Evolutionary conservation across 495 filamentous ascomycete genomes (phyloP), one percentile per base, ranked within the genome.

Genomic region (Penicillium antarcticum): DNA sequence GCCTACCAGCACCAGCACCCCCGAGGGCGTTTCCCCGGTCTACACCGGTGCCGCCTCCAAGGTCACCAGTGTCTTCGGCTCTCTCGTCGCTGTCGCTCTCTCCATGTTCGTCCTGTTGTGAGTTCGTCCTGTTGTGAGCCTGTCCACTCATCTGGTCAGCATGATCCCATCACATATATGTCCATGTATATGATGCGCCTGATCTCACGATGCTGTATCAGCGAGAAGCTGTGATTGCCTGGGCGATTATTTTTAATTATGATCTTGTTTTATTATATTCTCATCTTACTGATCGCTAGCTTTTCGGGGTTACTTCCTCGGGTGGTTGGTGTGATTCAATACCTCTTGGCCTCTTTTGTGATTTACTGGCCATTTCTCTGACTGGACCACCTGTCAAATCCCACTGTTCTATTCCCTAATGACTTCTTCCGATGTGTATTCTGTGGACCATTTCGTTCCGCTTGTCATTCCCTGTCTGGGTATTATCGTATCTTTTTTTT

Each of bases 21-120:
- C 42, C 12, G 60, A 56, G 19, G 54, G 52, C 37, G 55, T 48
- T 18, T 46, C 58, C 19, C 61, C 66, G 1, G 43, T 63, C 1
- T 67, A 58, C 46, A 69, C 58, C 0, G 64, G 63, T 12, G 63
- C 55, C 1, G 66, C 59, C 12, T 52, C 64, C 13, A 45, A 48
- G 14, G 36, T 56, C 0, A 38, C 31, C 11, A 35, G 29, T 8
- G 17, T 42, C 12, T 42, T 47, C n/a, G 42, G 56, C 17, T 42
- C 41, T 41, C 16, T 56, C 7, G n/a, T 52, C 33, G 50, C 42
- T 24, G 23, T 52, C 17, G 47, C 37, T 32, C 35, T 60, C 16
- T 56, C 57, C 31, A 46, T 40, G 23, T 43, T 41, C 37, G 17
- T 55, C 13, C 23, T 60, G 36, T 40, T 56, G 44, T 60, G 12